These are phyloP conservation scores for Boletus rubescentipes DNA, from an alignment of 768 basidiomycete genomes.

Conservation along the genomic window DNA sequence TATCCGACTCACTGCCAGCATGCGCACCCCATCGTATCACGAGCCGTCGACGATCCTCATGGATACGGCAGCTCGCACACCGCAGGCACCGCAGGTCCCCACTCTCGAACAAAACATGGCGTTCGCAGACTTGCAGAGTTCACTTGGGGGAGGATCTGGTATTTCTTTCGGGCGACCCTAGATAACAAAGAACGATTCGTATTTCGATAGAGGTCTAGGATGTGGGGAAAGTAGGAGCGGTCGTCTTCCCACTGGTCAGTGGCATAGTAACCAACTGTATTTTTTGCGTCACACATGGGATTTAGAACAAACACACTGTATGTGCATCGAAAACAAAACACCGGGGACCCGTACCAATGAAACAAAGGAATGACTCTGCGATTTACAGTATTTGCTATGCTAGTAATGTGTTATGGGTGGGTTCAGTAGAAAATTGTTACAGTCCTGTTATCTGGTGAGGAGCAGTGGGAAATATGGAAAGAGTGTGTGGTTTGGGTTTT, in stretches of 20 bases:
- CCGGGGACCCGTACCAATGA: constrained; percentile 3
- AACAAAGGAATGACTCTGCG: constrained; percentile 30
- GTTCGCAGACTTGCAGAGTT: constrained; percentile 65
- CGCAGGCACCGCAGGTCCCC: constrained; percentile 52
- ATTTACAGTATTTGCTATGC: constrained; percentile 29
- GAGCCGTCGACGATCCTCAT: constrained; percentile 39
- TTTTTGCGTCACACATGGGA: constrained; percentile 13
- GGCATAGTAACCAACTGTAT: constrained; percentile 8
- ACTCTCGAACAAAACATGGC: constrained; percentile 86
- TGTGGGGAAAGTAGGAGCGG: neutral
- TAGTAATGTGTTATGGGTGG: constrained; percentile 21
- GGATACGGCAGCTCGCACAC: constrained; percentile 37
- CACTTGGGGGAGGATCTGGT: constrained; percentile 34
- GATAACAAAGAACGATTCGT: neutral
- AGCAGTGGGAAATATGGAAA: constrained; percentile 16
- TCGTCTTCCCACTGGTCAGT: neutral
- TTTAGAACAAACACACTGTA: constrained; percentile 16
- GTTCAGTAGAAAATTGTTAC: constrained; percentile 25
- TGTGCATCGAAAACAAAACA: constrained; percentile 26
- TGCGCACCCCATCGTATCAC: constrained; percentile 25
- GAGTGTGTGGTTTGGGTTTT: constrained; percentile 26
- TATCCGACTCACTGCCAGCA: constrained; percentile 27
- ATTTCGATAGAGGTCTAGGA: neutral
- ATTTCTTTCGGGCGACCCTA: constrained; percentile 15
- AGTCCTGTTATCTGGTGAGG: constrained; percentile 25